Percentiles rank a stretch among this genome's conserved stretches.
phyloP scores from a whole-genome alignment of 441 rosid species.

The Capsella rubella region DNA sequence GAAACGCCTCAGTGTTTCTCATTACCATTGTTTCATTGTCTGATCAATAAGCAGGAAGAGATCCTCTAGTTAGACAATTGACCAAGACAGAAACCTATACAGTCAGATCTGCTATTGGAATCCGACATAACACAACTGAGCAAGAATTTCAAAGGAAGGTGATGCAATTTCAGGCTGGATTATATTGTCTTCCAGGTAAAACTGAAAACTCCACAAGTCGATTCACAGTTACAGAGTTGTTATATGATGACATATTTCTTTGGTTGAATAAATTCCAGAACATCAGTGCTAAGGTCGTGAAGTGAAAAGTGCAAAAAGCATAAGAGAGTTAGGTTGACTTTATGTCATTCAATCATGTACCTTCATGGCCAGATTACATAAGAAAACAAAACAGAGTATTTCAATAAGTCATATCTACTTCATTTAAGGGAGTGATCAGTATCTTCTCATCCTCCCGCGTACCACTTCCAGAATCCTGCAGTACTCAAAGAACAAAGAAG shows the following conservation, averaged over 20 bases:
- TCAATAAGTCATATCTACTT: conserved; percentile 1
- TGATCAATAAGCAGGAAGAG: neutral
- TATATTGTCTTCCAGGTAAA: neutral
- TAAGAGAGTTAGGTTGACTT: neutral
- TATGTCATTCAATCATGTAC: neutral
- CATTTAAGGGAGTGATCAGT: neutral
- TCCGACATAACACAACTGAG: neutral
- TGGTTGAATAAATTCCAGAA: neutral
- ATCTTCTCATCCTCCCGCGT: conserved; percentile 34
- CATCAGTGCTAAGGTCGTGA: neutral
- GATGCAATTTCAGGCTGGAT: neutral
- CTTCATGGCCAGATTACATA: neutral
- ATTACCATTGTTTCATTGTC: neutral
- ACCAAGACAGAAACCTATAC: neutral
- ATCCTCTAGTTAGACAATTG: neutral
- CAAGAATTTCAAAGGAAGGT: neutral
- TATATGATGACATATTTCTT: neutral
- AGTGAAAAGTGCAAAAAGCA: neutral
- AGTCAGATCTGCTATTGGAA: neutral
- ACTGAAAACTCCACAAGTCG: too few relatives aligned
- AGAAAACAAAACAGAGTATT: neutral
- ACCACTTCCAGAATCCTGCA: conserved; percentile 69
- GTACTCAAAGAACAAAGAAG: conserved; percentile 76
- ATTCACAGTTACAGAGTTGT: neutral
- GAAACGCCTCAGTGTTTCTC: neutral